phyloP scores from a whole-genome alignment of 257 asterid genomes.

The Avicennia marina region DNA sequence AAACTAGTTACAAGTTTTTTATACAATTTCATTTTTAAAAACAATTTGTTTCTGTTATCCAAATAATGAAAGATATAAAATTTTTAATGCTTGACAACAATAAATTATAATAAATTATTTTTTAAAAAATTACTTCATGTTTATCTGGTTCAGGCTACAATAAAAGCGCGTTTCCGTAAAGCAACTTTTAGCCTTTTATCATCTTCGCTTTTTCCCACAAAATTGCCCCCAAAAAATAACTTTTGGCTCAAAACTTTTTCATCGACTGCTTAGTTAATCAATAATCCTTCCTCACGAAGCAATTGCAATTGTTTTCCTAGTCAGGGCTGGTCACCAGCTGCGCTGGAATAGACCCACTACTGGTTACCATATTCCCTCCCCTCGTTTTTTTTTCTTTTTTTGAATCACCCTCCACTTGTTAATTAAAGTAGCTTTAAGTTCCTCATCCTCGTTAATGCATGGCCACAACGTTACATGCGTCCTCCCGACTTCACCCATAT shows the following conservation, averaged over 20 bases:
- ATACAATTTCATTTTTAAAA: no score
- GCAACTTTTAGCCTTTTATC: not conserved
- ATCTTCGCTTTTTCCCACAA: not conserved
- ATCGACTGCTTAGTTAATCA: not conserved
- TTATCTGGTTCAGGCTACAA: no score
- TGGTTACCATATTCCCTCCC: constrained; percentile 5
- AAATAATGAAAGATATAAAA: no score
- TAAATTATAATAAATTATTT: no score
- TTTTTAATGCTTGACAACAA: no score
- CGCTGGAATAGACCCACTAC: constrained; percentile 4
- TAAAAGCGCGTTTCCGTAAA: no score
- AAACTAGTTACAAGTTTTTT: no score
- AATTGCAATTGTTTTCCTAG: constrained; percentile 4
- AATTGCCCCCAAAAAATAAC: not conserved
- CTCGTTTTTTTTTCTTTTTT: no score
- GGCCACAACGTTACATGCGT: not conserved
- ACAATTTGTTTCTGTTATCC: no score
- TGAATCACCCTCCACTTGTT: no score
- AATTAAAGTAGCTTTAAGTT: constrained; percentile 11
- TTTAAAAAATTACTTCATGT: no score
- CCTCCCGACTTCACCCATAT: constrained; percentile 20
- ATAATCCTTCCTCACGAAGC: constrained; percentile 8
- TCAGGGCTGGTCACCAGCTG: constrained; percentile 8
- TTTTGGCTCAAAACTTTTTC: not conserved
- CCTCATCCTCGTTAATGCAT: not conserved